phyloP scores from a whole-genome alignment of 2,329 filamentous ascomycete genomes.

The Tolypocladium tundrense region DNA sequence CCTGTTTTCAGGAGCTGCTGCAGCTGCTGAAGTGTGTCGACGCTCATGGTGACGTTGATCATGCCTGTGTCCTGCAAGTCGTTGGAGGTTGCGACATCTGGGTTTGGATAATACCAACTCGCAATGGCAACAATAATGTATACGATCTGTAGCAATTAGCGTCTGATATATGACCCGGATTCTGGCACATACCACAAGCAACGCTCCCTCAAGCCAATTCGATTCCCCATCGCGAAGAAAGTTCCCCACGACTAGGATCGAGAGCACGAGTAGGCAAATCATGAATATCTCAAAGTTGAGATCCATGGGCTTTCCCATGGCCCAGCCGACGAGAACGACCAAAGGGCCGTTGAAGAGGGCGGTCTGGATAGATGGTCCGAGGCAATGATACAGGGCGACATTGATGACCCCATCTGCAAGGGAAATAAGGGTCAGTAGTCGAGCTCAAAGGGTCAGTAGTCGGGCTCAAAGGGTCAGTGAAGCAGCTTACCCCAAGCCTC shows the following conservation, averaged over 20 bases:
- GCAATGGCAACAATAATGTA: conserved; percentile 35
- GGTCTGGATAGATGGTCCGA: conserved; percentile 82
- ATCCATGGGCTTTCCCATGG: conserved; percentile 58
- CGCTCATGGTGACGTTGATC: too few relatives aligned
- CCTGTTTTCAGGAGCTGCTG: too few relatives aligned
- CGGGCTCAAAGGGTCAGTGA: too few relatives aligned
- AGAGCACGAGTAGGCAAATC: conserved; percentile 60
- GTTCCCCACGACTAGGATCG: conserved; percentile 78
- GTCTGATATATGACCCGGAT: rapidly evolving
- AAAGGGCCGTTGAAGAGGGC: conserved; percentile 80
- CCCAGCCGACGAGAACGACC: conserved; percentile 77
- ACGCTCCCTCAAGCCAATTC: conserved; percentile 79
- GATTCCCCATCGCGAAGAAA: conserved; percentile 82
- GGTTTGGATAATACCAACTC: conserved; percentile 34
- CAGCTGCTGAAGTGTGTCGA: too few relatives aligned
- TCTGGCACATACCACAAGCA: conserved; percentile 45
- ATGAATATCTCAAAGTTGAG: conserved; percentile 85
- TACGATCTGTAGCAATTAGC: conserved; percentile 14
- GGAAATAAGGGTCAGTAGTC: conserved; percentile 12
- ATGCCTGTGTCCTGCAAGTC: conserved; percentile 9
- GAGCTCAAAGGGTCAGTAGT: conserved; percentile 12
- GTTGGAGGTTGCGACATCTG: conserved; percentile 24
- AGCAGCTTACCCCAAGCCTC: too few relatives aligned
- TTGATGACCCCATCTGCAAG: conserved; percentile 33
- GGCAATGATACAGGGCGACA: conserved; percentile 73